Evolutionary conservation across 495 filamentous ascomycete genomes (phyloP).

Genomic region (Cairneyella variabilis): DNA sequence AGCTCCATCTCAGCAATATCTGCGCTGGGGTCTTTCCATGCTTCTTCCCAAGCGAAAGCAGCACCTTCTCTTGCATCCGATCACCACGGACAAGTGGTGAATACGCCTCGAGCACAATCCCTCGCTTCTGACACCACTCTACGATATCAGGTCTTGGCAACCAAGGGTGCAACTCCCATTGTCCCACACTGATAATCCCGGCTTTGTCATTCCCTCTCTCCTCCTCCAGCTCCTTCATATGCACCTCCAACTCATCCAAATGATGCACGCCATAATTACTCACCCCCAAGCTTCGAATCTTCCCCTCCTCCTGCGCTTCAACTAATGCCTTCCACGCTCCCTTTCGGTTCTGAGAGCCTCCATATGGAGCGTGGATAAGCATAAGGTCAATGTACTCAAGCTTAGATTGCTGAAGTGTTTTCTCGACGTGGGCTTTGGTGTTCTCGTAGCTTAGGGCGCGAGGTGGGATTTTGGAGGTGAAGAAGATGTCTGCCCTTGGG

Average conservation of each 20-base stretch:
- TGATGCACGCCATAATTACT: slow-evolving; percentile 68
- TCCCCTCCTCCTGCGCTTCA: slow-evolving; percentile 58
- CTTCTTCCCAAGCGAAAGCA: slow-evolving; percentile 61
- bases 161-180: slow-evolving; percentile 92
- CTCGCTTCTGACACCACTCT: slow-evolving; percentile 65
- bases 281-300: slow-evolving; percentile 61
- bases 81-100: slow-evolving; percentile 68
- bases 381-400: slow-evolving; percentile 63
- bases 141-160: slow-evolving; percentile 71
- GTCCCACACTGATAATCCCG: slow-evolving; percentile 75
- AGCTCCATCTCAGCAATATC: slow-evolving; percentile 78
- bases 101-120: slow-evolving; percentile 76
- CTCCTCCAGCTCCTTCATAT: slow-evolving; percentile 62
- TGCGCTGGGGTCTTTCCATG: slow-evolving; percentile 72
- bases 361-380: slow-evolving; percentile 59
- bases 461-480: slow-evolving; percentile 66
- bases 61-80: slow-evolving; percentile 58
- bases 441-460: slow-evolving; percentile 43
- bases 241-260: slow-evolving; percentile 67
- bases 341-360: slow-evolving; percentile 51
- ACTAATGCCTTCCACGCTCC: slow-evolving; percentile 63
- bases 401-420: slow-evolving; percentile 46
- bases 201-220: slow-evolving; percentile 63
- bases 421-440: slow-evolving; percentile 46
- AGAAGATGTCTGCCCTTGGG: slow-evolving; percentile 62